Percentiles rank a stretch among this genome's conserved stretches.
These are phyloP conservation scores for Venturia nashicola DNA, from an alignment of 2,329 filamentous ascomycete species.

Conservation along the genomic window DNA sequence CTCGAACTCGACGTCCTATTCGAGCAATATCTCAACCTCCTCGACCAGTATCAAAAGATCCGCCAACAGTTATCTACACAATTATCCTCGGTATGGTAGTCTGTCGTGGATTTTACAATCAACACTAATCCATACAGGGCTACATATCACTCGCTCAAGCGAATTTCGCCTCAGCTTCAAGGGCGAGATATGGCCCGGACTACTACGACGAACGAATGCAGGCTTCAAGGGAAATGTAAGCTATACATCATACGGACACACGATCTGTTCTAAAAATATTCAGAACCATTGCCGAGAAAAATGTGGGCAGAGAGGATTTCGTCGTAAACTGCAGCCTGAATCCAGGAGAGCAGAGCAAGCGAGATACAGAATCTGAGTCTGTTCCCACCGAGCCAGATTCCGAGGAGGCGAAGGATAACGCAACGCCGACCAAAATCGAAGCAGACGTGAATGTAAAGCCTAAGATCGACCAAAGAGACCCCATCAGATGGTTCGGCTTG, in stretches of 20 bases:
- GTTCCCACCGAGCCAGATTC: neutral
- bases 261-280: neutral
- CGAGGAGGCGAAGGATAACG: neutral
- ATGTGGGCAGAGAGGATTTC: neutral
- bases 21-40: conserved; percentile 49
- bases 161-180: conserved; percentile 56
- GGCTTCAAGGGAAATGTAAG: conserved; percentile 39
- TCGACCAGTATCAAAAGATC: conserved; percentile 55
- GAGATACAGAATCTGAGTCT: neutral
- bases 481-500: conserved; percentile 45
- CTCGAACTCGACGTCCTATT: conserved; percentile 48
- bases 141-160: conserved; percentile 53
- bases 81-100: conserved; percentile 38
- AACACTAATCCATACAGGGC: conserved; percentile 19
- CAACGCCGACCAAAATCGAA: neutral
- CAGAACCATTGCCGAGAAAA: neutral
- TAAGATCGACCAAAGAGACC: conserved; percentile 30
- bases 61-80: conserved; percentile 40
- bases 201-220: conserved; percentile 65
- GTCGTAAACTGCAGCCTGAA: neutral
- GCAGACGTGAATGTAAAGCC: neutral
- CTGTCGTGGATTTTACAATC: neutral
- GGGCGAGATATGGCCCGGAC: conserved; percentile 54
- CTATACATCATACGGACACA: conserved; percentile 14
- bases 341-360: neutral